These are phyloP conservation scores for Linnemannia hyalina DNA, from an alignment of 192 early-diverging fungal genomes.

Conservation along the genomic window DNA sequence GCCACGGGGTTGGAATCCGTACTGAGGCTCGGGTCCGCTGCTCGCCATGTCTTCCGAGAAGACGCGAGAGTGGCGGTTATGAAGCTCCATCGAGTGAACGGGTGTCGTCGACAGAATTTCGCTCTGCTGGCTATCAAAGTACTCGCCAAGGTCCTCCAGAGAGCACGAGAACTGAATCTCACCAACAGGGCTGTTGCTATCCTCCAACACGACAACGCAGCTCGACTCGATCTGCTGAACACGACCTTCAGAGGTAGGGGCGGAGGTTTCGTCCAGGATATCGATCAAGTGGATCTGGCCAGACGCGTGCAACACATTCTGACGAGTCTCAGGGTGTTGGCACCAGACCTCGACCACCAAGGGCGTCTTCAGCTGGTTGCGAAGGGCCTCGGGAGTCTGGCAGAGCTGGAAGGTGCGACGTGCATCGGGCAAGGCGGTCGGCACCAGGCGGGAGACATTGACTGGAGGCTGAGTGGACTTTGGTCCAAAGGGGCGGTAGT, in stretches of 20 bases:
- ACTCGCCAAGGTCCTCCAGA: slow-evolving; percentile 53
- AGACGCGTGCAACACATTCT: slow-evolving; percentile 42
- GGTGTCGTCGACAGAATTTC: slow-evolving; percentile 53
- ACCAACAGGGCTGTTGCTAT: slow-evolving; percentile 31
- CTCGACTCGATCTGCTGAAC: slow-evolving; percentile 38
- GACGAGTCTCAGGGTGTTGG: slow-evolving; percentile 42
- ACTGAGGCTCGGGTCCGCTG: slow-evolving; percentile 44
- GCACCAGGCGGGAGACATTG: slow-evolving; percentile 33
- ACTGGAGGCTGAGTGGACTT: slow-evolving; percentile 51
- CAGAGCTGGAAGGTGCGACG: slow-evolving; percentile 51
- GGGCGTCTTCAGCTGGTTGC: slow-evolving; percentile 49
- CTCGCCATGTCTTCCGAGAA: slow-evolving; percentile 37
- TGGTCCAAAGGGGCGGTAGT: slow-evolving; percentile 54
- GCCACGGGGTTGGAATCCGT: slow-evolving; percentile 38
- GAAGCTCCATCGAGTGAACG: slow-evolving; percentile 55
- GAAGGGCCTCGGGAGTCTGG: slow-evolving; percentile 49
- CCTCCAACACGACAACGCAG: slow-evolving; percentile 28
- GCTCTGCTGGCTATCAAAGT: slow-evolving; percentile 57
- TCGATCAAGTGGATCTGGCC: slow-evolving; percentile 52
- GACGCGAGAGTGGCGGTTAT: slow-evolving; percentile 32
- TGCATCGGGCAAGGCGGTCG: slow-evolving; percentile 30
- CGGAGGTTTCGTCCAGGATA: slow-evolving; percentile 29
- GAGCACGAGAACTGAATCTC: slow-evolving; percentile 53
- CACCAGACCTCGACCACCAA: slow-evolving; percentile 52
- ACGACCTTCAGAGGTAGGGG: slow-evolving; percentile 27